These are phyloP conservation scores for Nannizzia gypsea DNA, from an alignment of 2,329 filamentous ascomycete species.

Conservation along the genomic window DNA sequence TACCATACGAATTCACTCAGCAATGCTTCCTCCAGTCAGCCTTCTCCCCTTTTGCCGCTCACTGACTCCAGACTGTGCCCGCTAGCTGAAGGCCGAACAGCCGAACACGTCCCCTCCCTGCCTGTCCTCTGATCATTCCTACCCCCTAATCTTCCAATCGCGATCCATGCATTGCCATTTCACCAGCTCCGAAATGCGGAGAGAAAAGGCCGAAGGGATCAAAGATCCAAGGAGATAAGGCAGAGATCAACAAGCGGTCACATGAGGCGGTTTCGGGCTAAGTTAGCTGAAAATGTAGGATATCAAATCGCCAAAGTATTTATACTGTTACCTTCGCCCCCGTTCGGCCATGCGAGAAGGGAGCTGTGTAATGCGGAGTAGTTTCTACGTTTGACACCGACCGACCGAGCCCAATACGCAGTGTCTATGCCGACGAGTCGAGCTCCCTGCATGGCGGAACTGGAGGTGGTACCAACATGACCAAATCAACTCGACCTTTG, in stretches of 20 bases:
- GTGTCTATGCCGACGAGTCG: not conserved
- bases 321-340: not conserved
- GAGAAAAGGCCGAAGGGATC: not conserved
- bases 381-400: not conserved
- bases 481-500: not conserved
- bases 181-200: not conserved
- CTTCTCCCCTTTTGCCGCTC: not conserved
- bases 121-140: not conserved
- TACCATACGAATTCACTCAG: not conserved
- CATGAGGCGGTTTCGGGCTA: not conserved
- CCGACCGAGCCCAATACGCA: not conserved
- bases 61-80: not conserved
- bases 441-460: not conserved
- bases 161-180: not conserved
- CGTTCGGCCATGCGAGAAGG: not conserved
- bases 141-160: not conserved
- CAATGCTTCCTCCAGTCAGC: not conserved
- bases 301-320: not conserved
- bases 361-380: not conserved
- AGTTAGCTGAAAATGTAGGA: not conserved
- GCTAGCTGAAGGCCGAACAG: not conserved
- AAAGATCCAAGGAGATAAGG: not conserved
- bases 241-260: not conserved
- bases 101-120: not conserved
- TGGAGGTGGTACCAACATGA: constrained; percentile 5